phyloP scores from a whole-genome alignment of 257 asterid species.

The Solanum ossicruentum region DNA sequence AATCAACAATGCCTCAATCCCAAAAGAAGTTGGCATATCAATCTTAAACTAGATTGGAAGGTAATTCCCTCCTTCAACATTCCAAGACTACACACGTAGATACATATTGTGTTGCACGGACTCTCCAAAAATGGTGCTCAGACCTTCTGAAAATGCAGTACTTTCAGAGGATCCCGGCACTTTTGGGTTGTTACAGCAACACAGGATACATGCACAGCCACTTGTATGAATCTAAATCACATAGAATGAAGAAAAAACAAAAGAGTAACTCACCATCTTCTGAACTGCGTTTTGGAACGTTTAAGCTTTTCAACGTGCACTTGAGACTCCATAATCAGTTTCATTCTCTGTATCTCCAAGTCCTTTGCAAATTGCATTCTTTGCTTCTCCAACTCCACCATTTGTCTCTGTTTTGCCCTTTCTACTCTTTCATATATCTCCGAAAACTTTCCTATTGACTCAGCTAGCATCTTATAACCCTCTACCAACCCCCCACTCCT shows the following conservation, averaged over 20 bases:
- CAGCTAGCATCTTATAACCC: slow-evolving; percentile 53
- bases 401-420: slow-evolving; percentile 67
- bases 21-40: background rate
- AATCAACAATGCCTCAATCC: background rate
- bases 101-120: background rate
- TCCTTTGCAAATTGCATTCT: slow-evolving; percentile 81
- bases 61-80: background rate
- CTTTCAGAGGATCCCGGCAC: background rate
- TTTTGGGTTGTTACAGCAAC: background rate
- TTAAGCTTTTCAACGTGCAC: slow-evolving; percentile 58
- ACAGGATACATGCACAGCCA: background rate
- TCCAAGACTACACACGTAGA: background rate
- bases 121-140: background rate
- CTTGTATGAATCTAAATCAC: background rate
- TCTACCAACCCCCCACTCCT: slow-evolving; percentile 12
- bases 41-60: background rate
- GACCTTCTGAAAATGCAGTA: background rate
- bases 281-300: slow-evolving; percentile 26
- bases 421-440: slow-evolving; percentile 68
- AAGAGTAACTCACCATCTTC: slow-evolving; percentile 29
- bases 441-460: slow-evolving; percentile 54
- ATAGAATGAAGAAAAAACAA: background rate
- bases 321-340: slow-evolving; percentile 65
- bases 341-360: slow-evolving; percentile 83
- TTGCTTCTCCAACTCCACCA: slow-evolving; percentile 88